Evolutionary conservation across 306 rosid genomes (phyloP).

Genomic region (Cicer arietinum): DNA sequence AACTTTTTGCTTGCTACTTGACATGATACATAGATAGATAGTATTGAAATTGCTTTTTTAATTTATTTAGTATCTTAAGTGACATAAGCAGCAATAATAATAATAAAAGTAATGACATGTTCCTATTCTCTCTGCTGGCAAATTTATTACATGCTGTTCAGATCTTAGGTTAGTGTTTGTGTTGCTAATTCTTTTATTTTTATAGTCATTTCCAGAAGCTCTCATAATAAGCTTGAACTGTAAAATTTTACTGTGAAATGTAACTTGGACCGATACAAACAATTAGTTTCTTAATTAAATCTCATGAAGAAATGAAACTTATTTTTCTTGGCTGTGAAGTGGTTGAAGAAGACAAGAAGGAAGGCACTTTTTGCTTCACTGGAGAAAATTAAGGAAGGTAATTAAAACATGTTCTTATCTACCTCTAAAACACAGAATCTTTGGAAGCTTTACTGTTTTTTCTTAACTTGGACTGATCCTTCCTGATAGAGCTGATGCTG

Average conservation of each 20-base stretch:
- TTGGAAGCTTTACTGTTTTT: not conserved
- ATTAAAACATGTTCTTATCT: not conserved
- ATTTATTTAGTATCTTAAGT: constrained; percentile 15
- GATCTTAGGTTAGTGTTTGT: constrained; percentile 15
- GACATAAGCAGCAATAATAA: constrained; percentile 15
- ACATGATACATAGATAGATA: constrained; percentile 1
- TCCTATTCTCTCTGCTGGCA: constrained; percentile 1
- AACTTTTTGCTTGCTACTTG: constrained; percentile 5
- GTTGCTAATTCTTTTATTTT: not conserved
- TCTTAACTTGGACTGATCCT: constrained; percentile 35
- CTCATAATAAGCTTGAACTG: not conserved
- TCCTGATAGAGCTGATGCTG: constrained; percentile 88
- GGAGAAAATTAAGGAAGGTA: constrained; percentile 97
- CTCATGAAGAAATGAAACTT: constrained; percentile 24
- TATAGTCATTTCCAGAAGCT: not conserved
- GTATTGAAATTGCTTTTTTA: not conserved
- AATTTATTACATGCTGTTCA: constrained; percentile 5
- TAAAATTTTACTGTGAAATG: not conserved
- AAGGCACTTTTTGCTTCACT: constrained; percentile 88
- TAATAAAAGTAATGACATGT: not conserved
- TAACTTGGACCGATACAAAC: not conserved
- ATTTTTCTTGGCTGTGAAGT: constrained; percentile 54
- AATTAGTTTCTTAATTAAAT: constrained; percentile 17
- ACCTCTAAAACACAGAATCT: constrained; percentile 10
- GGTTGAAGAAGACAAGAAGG: constrained; percentile 88